Evolutionary conservation across 345 rosid genomes (phyloP).

Genomic region (Draba incana): DNA sequence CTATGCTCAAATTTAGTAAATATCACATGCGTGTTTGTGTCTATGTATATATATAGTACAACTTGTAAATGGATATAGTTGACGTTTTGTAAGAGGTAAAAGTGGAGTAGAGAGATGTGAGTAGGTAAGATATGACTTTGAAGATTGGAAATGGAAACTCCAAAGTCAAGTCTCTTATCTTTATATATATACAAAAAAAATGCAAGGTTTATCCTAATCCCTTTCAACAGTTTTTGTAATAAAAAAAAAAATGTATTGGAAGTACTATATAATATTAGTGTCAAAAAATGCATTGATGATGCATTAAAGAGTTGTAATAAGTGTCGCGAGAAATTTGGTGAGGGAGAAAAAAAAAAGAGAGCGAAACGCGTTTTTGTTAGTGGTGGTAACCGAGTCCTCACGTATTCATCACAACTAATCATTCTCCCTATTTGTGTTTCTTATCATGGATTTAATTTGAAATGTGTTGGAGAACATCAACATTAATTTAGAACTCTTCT

Average conservation of each 20-base stretch:
- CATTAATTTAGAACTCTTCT: neutral
- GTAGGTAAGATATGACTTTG: conserved; percentile 45
- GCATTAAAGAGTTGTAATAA: neutral
- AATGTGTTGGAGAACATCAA: conserved; percentile 4
- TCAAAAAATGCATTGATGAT: conserved; percentile 29
- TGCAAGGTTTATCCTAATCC: too few species aligned
- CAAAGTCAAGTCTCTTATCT: conserved; percentile 39
- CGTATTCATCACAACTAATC: conserved; percentile 19
- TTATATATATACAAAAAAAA: neutral
- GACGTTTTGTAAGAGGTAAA: neutral
- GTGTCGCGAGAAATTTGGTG: conserved; percentile 16
- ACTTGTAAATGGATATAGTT: neutral
- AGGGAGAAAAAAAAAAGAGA: neutral
- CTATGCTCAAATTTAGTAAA: neutral
- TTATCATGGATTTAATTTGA: neutral
- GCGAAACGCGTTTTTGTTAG: conserved; percentile 33
- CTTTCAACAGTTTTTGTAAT: too few species aligned
- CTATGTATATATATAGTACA: conserved; percentile 8
- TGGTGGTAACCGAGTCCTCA: conserved; percentile 21
- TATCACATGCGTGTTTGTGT: conserved; percentile 6
- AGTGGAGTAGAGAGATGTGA: neutral
- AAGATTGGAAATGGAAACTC: conserved; percentile 38
- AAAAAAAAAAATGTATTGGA: too few species aligned
- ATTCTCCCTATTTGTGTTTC: neutral
- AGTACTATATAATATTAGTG: neutral